Evolutionary conservation across 73 alveolate species (phyloP).

Genomic region (Tetrahymena malaccensis): DNA sequence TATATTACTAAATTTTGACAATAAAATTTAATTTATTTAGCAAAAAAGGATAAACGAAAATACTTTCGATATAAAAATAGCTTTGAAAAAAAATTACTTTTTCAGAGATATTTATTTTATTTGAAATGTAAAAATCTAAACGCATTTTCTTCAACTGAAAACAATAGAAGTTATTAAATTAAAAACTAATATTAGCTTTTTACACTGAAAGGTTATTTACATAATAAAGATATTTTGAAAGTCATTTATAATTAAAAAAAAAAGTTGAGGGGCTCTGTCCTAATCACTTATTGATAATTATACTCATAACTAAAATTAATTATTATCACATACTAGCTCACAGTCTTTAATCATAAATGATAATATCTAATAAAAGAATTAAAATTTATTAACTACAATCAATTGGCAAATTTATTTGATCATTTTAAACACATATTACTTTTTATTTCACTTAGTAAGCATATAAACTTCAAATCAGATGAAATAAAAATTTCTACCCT

Average conservation of each 20-base stretch:
- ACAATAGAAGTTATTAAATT: too few relatives aligned
- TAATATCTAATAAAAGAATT: background rate
- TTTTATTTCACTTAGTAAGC: too few relatives aligned
- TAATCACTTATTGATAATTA: background rate
- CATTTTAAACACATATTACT: background rate
- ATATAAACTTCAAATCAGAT: background rate
- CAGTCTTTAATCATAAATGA: too few relatives aligned
- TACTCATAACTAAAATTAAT: background rate
- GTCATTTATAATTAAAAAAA: background rate
- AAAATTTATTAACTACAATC: background rate
- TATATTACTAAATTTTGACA: background rate
- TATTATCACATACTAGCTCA: background rate
- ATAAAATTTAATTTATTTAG: background rate
- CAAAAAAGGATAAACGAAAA: background rate
- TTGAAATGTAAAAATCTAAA: background rate
- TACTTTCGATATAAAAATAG: background rate
- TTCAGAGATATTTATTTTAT: too few relatives aligned
- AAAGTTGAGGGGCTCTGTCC: background rate
- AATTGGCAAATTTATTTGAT: background rate
- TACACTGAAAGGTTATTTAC: background rate
- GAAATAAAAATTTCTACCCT: background rate
- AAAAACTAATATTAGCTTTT: background rate
- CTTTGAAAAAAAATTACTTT: background rate
- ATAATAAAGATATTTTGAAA: too few relatives aligned
- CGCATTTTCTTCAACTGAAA: too few relatives aligned